phyloP scores from a whole-genome alignment of 2,329 filamentous ascomycete genomes.

The Fusarium fracticaudum region DNA sequence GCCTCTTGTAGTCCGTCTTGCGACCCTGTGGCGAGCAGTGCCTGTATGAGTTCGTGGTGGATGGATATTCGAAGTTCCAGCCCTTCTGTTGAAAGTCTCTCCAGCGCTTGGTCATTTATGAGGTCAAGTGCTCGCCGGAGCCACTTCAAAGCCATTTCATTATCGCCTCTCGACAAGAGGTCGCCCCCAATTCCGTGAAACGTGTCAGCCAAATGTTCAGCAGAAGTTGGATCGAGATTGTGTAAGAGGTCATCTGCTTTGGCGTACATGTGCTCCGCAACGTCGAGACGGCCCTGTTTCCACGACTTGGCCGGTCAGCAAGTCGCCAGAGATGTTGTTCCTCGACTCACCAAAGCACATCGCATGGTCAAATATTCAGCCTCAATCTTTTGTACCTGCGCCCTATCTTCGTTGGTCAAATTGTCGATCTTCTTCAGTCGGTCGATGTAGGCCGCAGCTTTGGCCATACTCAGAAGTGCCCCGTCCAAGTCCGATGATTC shows the following conservation, averaged over 20 bases:
- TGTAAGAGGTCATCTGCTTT: conserved; percentile 60
- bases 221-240: conserved; percentile 57
- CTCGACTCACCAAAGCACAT: conserved; percentile 67
- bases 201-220: conserved; percentile 72
- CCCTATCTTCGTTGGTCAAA: background rate
- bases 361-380: conserved; percentile 74
- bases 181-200: conserved; percentile 78
- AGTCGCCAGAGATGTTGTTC: background rate
- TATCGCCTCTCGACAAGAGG: conserved; percentile 62
- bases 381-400: conserved; percentile 51
- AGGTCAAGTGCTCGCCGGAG: conserved; percentile 72
- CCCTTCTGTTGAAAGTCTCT: conserved; percentile 66
- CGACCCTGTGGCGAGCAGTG: conserved; percentile 59
- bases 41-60: conserved; percentile 69
- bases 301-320: conserved; percentile 66
- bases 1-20: conserved; percentile 61
- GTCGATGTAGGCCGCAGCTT: conserved; percentile 65
- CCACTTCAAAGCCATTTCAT: conserved; percentile 73
- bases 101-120: conserved; percentile 64
- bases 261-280: conserved; percentile 80
- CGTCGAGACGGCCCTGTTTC: conserved; percentile 76
- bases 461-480: conserved; percentile 70
- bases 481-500: conserved; percentile 65
- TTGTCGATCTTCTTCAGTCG: conserved; percentile 20
- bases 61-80: conserved; percentile 73